Evolutionary conservation across 2,329 filamentous ascomycete genomes (phyloP).

Genomic region (Venturia aucupariae): DNA sequence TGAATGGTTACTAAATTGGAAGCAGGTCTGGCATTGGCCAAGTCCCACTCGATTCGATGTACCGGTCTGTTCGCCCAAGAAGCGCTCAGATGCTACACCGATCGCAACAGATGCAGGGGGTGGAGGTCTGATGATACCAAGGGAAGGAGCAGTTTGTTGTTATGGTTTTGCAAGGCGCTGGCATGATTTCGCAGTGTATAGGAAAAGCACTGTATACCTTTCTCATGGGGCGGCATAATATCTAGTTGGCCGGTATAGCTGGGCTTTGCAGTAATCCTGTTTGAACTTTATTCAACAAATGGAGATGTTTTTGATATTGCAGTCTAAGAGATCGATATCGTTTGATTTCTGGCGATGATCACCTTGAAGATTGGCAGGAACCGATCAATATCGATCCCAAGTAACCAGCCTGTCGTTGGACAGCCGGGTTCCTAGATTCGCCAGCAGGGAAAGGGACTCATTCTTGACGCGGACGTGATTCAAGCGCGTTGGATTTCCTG

Average conservation of each 20-base stretch:
- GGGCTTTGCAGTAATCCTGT: background rate
- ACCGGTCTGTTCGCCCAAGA: background rate
- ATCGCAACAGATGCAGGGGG: slow-evolving; percentile 3
- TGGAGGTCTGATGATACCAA: slow-evolving; percentile 6
- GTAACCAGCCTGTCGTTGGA: too few species aligned
- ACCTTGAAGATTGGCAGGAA: background rate
- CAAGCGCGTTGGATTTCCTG: background rate
- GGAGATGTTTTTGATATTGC: background rate
- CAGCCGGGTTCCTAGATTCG: too few species aligned
- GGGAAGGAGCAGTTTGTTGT: background rate
- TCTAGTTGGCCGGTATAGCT: background rate
- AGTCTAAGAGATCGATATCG: background rate
- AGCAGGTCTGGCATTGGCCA: slow-evolving; percentile 3
- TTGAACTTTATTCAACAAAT: too few species aligned
- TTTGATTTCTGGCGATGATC: background rate
- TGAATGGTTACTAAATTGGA: slow-evolving; percentile 86
- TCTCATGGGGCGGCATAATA: background rate
- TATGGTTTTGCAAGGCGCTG: slow-evolving; percentile 7
- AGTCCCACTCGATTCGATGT: slow-evolving; percentile 3
- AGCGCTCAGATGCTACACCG: slow-evolving; percentile 4
- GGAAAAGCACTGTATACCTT: background rate
- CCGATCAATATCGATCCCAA: too few species aligned
- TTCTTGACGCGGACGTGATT: too few species aligned
- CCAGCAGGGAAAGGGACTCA: too few species aligned
- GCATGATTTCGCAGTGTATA: background rate